These are phyloP conservation scores for Linnemannia hyalina DNA, from an alignment of 192 early-diverging fungal species.

Conservation along the genomic window DNA sequence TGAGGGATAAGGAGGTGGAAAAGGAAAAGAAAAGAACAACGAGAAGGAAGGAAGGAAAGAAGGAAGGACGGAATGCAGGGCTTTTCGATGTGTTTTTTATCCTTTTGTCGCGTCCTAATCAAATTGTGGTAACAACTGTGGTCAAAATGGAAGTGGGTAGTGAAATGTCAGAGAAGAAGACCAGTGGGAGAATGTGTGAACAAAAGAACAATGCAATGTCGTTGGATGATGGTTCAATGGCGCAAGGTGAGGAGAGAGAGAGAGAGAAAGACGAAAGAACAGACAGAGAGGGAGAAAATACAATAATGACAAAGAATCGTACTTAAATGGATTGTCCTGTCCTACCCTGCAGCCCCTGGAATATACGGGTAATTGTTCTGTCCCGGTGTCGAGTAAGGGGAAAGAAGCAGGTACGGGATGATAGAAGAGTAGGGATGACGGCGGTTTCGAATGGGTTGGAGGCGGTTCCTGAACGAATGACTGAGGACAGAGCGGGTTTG, in stretches of 20 bases:
- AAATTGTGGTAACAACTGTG: not conserved
- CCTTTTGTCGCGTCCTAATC: no score
- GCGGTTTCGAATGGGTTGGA: not conserved
- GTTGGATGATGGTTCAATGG: slow-evolving; percentile 10
- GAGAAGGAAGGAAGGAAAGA: slow-evolving; percentile 4
- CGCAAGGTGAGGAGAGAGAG: not conserved
- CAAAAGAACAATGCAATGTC: not conserved
- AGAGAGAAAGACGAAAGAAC: no score
- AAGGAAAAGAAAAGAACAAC: not conserved
- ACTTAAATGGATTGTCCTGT: not conserved
- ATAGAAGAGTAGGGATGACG: not conserved
- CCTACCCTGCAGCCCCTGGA: not conserved
- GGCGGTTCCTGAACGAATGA: not conserved
- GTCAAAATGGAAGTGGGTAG: not conserved
- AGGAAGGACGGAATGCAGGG: not conserved
- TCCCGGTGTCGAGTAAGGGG: not conserved
- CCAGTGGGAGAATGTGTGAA: not conserved
- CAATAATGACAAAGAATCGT: not conserved
- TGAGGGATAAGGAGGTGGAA: not conserved
- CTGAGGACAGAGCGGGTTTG: not conserved
- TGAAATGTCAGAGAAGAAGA: not conserved
- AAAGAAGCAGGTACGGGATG: slow-evolving; percentile 1
- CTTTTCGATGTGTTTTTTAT: no score
- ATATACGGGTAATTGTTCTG: not conserved
- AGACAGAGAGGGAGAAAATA: not conserved